Percentiles rank a stretch among this genome's conserved stretches.
phyloP scores from a whole-genome alignment of 1,284 basidiomycete genomes.

The Microbotryomycetes sp. region DNA sequence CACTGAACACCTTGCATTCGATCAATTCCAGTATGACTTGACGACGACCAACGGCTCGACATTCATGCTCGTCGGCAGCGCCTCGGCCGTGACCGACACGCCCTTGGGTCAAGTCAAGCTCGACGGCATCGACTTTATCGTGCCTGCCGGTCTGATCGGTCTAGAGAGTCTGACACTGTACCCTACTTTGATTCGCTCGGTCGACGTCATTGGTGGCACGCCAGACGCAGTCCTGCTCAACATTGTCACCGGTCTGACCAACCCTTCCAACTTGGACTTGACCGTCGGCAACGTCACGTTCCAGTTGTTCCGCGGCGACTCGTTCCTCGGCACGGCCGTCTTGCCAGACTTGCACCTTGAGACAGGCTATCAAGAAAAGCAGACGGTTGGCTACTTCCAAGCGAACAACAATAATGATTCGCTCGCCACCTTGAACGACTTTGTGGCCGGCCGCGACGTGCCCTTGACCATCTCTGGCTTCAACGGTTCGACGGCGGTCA shows the following conservation, averaged over 20 bases:
- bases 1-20: conserved; percentile 45
- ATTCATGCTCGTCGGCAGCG: conserved; percentile 58
- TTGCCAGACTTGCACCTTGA: conserved; percentile 45
- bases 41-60: conserved; percentile 47
- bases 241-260: conserved; percentile 59
- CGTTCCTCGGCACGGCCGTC: conserved; percentile 52
- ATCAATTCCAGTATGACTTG: conserved; percentile 40
- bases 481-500: conserved; percentile 54
- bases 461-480: conserved; percentile 30
- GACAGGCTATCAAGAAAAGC: conserved; percentile 36
- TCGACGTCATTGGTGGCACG: conserved; percentile 65
- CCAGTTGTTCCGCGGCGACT: conserved; percentile 52
- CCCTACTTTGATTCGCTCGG: conserved; percentile 52
- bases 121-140: conserved; percentile 67
- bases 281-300: conserved; percentile 42
- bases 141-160: conserved; percentile 58
- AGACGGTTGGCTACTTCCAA: conserved; percentile 42
- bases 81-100: conserved; percentile 58
- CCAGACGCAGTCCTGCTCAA: conserved; percentile 54
- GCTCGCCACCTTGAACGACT: conserved; percentile 59
- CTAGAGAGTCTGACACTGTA: conserved; percentile 56
- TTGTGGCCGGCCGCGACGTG: conserved; percentile 50
- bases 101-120: conserved; percentile 60
- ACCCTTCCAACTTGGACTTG: conserved; percentile 64
- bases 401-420: conserved; percentile 59